A percentile compares a stretch with the other conserved stretches of the same genome.
phyloP scores from a whole-genome alignment of 345 rosid species.

The Populus davidiana region DNA sequence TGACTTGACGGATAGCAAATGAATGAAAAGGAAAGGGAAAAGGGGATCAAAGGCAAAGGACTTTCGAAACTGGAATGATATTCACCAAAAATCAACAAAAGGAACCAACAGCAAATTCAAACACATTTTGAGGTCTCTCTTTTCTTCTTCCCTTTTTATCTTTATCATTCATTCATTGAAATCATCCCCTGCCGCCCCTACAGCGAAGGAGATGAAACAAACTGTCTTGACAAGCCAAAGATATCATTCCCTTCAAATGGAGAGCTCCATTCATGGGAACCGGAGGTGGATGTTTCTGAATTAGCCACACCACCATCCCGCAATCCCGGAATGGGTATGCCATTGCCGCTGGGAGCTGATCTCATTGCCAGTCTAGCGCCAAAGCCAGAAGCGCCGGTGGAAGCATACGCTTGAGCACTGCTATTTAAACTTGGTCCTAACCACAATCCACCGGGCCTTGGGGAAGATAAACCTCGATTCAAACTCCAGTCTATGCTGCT shows the following conservation, averaged over 20 bases:
- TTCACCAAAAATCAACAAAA: slow-evolving; percentile 25
- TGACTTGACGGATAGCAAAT: not conserved
- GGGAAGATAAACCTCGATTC: slow-evolving; percentile 46
- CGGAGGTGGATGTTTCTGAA: slow-evolving; percentile 41
- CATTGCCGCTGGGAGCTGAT: slow-evolving; percentile 35
- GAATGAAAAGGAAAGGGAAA: not conserved
- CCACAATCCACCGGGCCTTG: slow-evolving; percentile 44
- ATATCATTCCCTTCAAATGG: slow-evolving; percentile 89
- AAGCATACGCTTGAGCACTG: slow-evolving; percentile 34
- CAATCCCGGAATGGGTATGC: slow-evolving; percentile 39
- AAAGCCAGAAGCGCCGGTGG: slow-evolving; percentile 31
- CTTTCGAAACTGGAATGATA: slow-evolving; percentile 10
- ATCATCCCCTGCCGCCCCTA: slow-evolving; percentile 27
- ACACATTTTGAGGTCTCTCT: slow-evolving; percentile 33
- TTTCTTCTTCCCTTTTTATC: not conserved
- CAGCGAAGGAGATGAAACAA: slow-evolving; percentile 74
- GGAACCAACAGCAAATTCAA: slow-evolving; percentile 44
- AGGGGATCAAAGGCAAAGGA: not conserved
- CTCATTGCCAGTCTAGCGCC: slow-evolving; percentile 45
- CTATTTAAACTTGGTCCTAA: slow-evolving; percentile 37
- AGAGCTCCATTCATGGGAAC: slow-evolving; percentile 75
- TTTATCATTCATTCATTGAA: not conserved
- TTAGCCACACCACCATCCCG: slow-evolving; percentile 35
- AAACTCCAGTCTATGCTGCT: slow-evolving; percentile 77
- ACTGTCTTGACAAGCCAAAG: slow-evolving; percentile 84